Base-by-base conservation (phyloP, 768 basidiomycete species). In the Phlebiopsis flavidoalba region DNA sequence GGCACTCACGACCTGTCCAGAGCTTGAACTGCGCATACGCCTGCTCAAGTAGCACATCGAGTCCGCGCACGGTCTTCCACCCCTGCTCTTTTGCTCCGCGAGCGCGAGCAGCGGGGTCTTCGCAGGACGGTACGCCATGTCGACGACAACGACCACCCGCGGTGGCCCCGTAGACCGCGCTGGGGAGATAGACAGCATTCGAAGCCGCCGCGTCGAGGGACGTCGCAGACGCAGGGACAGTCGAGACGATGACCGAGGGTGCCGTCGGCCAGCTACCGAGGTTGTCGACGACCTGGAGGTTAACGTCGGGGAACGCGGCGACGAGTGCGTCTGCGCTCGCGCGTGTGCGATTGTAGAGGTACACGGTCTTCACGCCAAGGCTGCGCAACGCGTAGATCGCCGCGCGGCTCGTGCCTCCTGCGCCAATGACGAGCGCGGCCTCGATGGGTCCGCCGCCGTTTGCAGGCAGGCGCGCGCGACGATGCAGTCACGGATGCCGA, bases 71-170 rank as follows among this genome's bases (percentile, higher is more conserved):
- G 4, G 77, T 74, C 10, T 72, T 76, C 95, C 95, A 96, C 36
- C 80, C 77, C 31, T 71, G 60, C 19, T 63, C 77, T 22, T n/a
- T n/a, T 70, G 74, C 43, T 67, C 78, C 4, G 93, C 95, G 14
- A 96, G 73, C 56, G 72, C 70, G 24, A 98, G 74, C 58, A 99
- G 72, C 0, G 95, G 88, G 14, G 96, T 98, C 65, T 85, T 81
- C 3, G 87, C 83, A 0, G 95, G 97, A 66, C 88, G 88, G 72
- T 98, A 98, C 19, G 95, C 94, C 89, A 97, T 91, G 66, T 99
- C 97, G 11, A 98, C 80, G 11, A 95, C 88, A 2, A 90, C 82
- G 2, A 86, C 86, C 1, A 88, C 88, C n/a, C 79, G 77, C 47
- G 74, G 70, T 72, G 63, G 82, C 80, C 1, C 74, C 71, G 64